phyloP scores from a whole-genome alignment of 805 yeast genomes.

The Pichia ethanolica region DNA sequence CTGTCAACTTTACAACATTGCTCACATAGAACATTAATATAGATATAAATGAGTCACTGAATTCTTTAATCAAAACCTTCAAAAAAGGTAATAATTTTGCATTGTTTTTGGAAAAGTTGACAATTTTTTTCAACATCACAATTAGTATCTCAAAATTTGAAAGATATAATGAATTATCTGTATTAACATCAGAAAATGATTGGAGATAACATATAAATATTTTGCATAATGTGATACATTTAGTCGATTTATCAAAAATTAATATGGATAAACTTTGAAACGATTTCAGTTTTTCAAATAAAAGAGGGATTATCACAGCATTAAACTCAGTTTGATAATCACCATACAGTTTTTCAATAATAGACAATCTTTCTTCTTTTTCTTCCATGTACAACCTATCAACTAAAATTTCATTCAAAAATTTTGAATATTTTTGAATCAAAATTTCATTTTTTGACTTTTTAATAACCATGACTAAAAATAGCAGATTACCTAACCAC shows the following conservation, averaged over 20 bases:
- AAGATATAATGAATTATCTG: not conserved
- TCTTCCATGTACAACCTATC: slow-evolving; percentile 8
- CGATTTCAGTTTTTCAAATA: slow-evolving; percentile 23
- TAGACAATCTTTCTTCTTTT: not conserved
- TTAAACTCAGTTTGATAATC: slow-evolving; percentile 10
- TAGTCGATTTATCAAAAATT: not conserved
- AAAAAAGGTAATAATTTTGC: not conserved
- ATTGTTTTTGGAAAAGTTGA: not conserved
- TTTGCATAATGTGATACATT: not conserved
- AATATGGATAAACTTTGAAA: slow-evolving; percentile 16
- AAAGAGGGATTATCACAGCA: slow-evolving; percentile 21
- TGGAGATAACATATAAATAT: slow-evolving; percentile 4
- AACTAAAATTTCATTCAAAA: slow-evolving; percentile 9
- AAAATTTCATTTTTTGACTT: not conserved
- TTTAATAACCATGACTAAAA: not conserved
- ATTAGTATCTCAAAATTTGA: slow-evolving; percentile 1
- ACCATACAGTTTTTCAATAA: slow-evolving; percentile 7
- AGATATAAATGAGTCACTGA: slow-evolving; percentile 9
- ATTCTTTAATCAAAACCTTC: slow-evolving; percentile 2
- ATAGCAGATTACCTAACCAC: slow-evolving; percentile 5
- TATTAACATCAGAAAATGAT: not conserved
- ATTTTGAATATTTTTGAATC: not conserved
- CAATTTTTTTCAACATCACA: not conserved
- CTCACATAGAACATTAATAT: slow-evolving; percentile 9
- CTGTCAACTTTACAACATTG: not conserved